Conservation (phyloP, 768 basidiomycete genomes). For the Tylopilus cervinicoccineus region DNA sequence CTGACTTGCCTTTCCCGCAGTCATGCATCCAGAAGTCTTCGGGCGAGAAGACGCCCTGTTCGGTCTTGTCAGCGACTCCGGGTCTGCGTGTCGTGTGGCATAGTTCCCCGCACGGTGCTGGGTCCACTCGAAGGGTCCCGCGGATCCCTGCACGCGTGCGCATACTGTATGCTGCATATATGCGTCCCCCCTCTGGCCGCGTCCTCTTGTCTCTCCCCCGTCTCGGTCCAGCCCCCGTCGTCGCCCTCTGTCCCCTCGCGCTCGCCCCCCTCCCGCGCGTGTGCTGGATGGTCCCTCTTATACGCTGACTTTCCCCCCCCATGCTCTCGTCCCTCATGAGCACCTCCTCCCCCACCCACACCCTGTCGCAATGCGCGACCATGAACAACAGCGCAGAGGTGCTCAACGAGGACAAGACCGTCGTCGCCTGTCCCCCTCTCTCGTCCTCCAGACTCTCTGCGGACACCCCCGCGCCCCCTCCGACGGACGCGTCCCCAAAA, state of each 20-base stretch:
- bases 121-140: no score
- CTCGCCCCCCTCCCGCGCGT: slow-evolving; percentile 3
- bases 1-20: slow-evolving; percentile 17
- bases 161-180: slow-evolving; percentile 23
- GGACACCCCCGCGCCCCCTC: neutral
- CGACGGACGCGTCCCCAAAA: neutral
- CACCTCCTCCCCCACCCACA: slow-evolving; percentile 25
- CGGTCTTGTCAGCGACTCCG: slow-evolving; percentile 3
- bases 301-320: slow-evolving; percentile 7
- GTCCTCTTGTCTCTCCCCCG: slow-evolving; percentile 6
- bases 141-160: slow-evolving; percentile 26
- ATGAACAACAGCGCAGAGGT: slow-evolving; percentile 26
- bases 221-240: slow-evolving; percentile 7
- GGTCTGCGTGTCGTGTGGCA: slow-evolving; percentile 13
- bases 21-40: slow-evolving; percentile 11
- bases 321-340: slow-evolving; percentile 21
- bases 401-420: slow-evolving; percentile 24
- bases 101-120: slow-evolving; percentile 28
- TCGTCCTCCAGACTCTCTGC: neutral
- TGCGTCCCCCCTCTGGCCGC: slow-evolving; percentile 17
- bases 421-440: neutral
- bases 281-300: slow-evolving; percentile 22
- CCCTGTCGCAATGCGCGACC: slow-evolving; percentile 31
- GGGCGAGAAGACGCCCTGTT: slow-evolving; percentile 7
- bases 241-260: slow-evolving; percentile 6